These are phyloP conservation scores for Globisporangium paroecandrum DNA, from an alignment of 352 stramenopile species.

Conservation along the genomic window DNA sequence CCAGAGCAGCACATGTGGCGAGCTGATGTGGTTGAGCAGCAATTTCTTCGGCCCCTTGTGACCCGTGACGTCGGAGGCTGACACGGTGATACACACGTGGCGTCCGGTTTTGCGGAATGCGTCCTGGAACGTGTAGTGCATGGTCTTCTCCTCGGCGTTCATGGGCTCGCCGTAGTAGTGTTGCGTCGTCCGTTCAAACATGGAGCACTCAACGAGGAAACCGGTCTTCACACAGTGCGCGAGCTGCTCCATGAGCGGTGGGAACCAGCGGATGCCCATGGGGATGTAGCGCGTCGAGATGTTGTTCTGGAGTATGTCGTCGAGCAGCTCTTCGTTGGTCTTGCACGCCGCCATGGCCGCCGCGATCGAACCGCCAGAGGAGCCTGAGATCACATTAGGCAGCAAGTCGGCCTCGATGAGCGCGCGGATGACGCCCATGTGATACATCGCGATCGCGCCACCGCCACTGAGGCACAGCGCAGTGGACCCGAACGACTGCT, in stretches of 20 bases:
- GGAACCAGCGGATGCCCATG: constrained; percentile 72
- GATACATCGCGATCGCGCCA: constrained; percentile 93
- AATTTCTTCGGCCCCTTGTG: constrained; percentile 80
- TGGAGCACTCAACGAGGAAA: constrained; percentile 84
- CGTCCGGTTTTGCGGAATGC: constrained; percentile 90
- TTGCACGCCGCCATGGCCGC: constrained; percentile 85
- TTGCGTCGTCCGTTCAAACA: constrained; percentile 82
- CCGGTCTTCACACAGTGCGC: constrained; percentile 85
- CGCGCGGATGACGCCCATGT: constrained; percentile 90
- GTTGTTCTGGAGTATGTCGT: constrained; percentile 43
- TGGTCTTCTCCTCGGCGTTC: constrained; percentile 34
- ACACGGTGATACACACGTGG: constrained; percentile 94
- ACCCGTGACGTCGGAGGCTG: constrained; percentile 85
- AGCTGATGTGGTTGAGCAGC: constrained; percentile 92
- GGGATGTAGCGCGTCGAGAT: constrained; percentile 58
- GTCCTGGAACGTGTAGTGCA: constrained; percentile 92
- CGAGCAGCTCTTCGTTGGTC: constrained; percentile 75
- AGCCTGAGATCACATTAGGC: constrained; percentile 92
- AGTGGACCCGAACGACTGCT: constrained; percentile 86
- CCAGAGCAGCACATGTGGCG: constrained; percentile 89
- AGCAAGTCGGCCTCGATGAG: constrained; percentile 84
- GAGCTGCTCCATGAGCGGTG: constrained; percentile 80
- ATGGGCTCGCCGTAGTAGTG: constrained; percentile 89
- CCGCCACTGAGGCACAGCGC: constrained; percentile 91
- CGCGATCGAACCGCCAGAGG: constrained; percentile 89